Percentiles rank a stretch among this genome's conserved stretches.
phyloP scores from a whole-genome alignment of 2,329 filamentous ascomycete genomes.

The Phoma sp. region DNA sequence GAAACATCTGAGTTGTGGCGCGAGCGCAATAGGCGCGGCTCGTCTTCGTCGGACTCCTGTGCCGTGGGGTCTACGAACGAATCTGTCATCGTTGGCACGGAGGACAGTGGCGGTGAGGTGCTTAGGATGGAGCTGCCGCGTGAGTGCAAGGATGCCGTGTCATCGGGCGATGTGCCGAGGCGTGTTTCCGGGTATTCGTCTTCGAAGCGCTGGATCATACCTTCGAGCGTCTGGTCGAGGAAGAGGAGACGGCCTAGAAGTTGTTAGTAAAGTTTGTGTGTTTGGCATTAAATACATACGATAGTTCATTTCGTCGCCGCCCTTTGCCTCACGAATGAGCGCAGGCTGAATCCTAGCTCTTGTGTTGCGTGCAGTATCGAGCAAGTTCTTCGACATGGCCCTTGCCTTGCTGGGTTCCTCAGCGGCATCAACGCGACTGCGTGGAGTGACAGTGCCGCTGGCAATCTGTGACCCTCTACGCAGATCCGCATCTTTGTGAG shows the following conservation, averaged over 20 bases:
- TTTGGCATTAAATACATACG: slow-evolving; percentile 59
- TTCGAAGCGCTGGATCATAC: slow-evolving; percentile 94
- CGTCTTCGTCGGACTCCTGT: slow-evolving; percentile 51
- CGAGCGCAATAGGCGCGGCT: slow-evolving; percentile 55
- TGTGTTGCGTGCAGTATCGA: slow-evolving; percentile 89
- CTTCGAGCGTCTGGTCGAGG: slow-evolving; percentile 84
- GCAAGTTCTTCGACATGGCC: slow-evolving; percentile 89
- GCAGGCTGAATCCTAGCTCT: slow-evolving; percentile 81
- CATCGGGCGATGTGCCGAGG: slow-evolving; percentile 47
- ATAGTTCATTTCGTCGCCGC: slow-evolving; percentile 76
- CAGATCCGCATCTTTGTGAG: slow-evolving; percentile 72
- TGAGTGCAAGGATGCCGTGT: slow-evolving; percentile 36
- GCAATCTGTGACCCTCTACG: slow-evolving; percentile 47
- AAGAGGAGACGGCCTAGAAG: slow-evolving; percentile 74
- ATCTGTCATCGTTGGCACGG: slow-evolving; percentile 39
- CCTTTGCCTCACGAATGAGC: slow-evolving; percentile 73
- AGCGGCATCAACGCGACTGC: slow-evolving; percentile 36
- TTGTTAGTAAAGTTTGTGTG: slow-evolving; percentile 22
- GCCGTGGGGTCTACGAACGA: slow-evolving; percentile 33
- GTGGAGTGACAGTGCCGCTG: slow-evolving; percentile 63
- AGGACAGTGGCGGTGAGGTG: slow-evolving; percentile 37
- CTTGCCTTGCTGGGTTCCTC: slow-evolving; percentile 51
- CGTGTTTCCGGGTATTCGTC: slow-evolving; percentile 94
- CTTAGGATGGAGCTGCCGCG: slow-evolving; percentile 39
- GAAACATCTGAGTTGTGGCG: slow-evolving; percentile 71